Evolutionary conservation across 768 basidiomycete genomes (phyloP).

Genomic region (Paxillus involutus): DNA sequence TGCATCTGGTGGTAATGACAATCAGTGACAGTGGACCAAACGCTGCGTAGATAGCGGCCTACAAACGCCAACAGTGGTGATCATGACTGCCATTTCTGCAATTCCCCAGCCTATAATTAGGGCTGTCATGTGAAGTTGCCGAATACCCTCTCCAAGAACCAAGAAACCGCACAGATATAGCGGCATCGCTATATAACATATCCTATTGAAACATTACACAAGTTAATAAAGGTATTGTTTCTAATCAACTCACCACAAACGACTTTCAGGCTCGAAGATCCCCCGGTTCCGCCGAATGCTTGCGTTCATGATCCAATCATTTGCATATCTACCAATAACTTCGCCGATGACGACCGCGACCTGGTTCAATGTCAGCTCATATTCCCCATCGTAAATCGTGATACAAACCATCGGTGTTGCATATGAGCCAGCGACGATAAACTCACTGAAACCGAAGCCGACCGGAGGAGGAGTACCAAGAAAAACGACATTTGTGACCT

Average conservation of each 20-base stretch:
- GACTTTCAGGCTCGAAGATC: slow-evolving; percentile 53
- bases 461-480: slow-evolving; percentile 44
- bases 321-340: slow-evolving; percentile 47
- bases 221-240: too few relatives aligned
- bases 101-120: slow-evolving; percentile 47
- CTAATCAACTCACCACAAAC: slow-evolving; percentile 35
- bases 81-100: slow-evolving; percentile 34
- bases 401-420: slow-evolving; percentile 43
- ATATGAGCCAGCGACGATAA: slow-evolving; percentile 41
- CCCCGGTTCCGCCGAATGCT: slow-evolving; percentile 46
- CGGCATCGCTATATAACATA: slow-evolving; percentile 39
- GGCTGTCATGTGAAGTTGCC: slow-evolving; percentile 28
- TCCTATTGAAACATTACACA: slow-evolving; percentile 18
- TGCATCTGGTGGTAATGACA: slow-evolving; percentile 27
- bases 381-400: background rate
- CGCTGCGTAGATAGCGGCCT: slow-evolving; percentile 5
- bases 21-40: background rate
- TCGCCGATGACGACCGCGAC: slow-evolving; percentile 53
- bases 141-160: slow-evolving; percentile 38
- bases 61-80: slow-evolving; percentile 44
- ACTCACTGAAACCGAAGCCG: slow-evolving; percentile 47
- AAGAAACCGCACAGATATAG: slow-evolving; percentile 44
- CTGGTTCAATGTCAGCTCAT: slow-evolving; percentile 19
- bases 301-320: slow-evolving; percentile 47
- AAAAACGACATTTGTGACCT: slow-evolving; percentile 59